Percentiles rank a stretch among this genome's conserved stretches.
Evolutionary conservation across 2,329 filamentous ascomycete species (phyloP).

Genomic region (Pochonia chlamydosporia): DNA sequence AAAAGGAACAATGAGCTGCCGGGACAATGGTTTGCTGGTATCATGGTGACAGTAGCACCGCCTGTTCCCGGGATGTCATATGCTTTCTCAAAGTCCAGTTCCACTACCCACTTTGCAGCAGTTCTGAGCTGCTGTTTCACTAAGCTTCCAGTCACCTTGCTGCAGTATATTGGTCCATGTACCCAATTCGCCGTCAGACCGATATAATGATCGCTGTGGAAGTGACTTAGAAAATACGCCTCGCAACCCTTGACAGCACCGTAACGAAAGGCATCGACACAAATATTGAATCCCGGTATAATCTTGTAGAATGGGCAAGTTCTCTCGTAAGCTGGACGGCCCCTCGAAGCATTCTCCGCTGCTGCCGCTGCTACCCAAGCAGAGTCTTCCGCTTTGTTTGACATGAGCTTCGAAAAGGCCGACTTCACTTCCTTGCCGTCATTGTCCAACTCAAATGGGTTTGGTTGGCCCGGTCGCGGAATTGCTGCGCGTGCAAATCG

Average conservation of each 20-base stretch:
- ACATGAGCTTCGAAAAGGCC: slow-evolving; percentile 92
- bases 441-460: slow-evolving; percentile 57
- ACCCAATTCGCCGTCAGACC: slow-evolving; percentile 83
- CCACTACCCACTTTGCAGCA: slow-evolving; percentile 76
- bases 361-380: slow-evolving; percentile 88
- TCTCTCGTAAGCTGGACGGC: slow-evolving; percentile 79
- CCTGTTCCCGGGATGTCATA: slow-evolving; percentile 71
- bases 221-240: slow-evolving; percentile 95
- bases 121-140: slow-evolving; percentile 82
- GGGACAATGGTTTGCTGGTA: slow-evolving; percentile 93
- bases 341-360: slow-evolving; percentile 68
- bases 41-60: slow-evolving; percentile 84
- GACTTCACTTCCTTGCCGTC: slow-evolving; percentile 46
- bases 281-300: slow-evolving; percentile 85
- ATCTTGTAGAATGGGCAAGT: slow-evolving; percentile 99
- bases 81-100: slow-evolving; percentile 77
- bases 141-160: slow-evolving; percentile 82
- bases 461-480: slow-evolving; percentile 73
- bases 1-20: slow-evolving; percentile 93
- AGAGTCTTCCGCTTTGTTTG: slow-evolving; percentile 78
- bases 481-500: slow-evolving; percentile 63
- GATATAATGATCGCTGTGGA: slow-evolving; percentile 96
- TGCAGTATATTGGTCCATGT: slow-evolving; percentile 96
- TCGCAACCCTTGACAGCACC: slow-evolving; percentile 87
- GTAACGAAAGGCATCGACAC: slow-evolving; percentile 93